Conservation (phyloP, 1,139 yeast species). For the Yamadazyma triangularis region DNA sequence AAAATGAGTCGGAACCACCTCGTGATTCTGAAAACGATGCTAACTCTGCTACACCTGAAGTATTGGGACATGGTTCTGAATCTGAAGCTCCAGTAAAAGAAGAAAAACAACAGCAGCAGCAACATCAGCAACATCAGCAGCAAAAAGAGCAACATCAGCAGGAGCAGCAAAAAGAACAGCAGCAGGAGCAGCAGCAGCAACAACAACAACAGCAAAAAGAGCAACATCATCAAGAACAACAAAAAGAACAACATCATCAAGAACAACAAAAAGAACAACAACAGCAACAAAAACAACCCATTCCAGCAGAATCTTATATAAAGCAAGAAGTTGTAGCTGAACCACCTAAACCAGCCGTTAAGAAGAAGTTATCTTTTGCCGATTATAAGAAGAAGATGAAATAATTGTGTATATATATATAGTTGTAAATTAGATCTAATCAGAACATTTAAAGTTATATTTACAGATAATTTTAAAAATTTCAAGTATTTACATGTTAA, state of each 20-base stretch:
- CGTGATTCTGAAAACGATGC: conserved; percentile 1
- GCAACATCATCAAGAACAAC: too few relatives aligned
- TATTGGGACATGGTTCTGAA: too few relatives aligned
- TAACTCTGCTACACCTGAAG: conserved; percentile 2
- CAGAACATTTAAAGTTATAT: conserved; percentile 19
- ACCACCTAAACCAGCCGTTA: conserved; percentile 20
- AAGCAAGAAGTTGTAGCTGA: conserved; percentile 5
- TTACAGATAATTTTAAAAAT: conserved; percentile 18
- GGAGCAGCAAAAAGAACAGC: too few relatives aligned
- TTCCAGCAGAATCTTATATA: conserved; percentile 6
- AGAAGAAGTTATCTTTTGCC: conserved; percentile 76
- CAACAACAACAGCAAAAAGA: conserved; percentile 5
- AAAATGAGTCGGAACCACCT: too few relatives aligned
- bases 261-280: too few relatives aligned
- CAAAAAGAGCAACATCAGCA: too few relatives aligned
- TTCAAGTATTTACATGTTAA: conserved; percentile 62
- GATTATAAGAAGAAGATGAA: conserved; percentile 74
- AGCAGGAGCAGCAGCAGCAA: too few relatives aligned
- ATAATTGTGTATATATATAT: conserved; percentile 39
- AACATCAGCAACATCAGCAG: too few relatives aligned
- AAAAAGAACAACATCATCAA: too few relatives aligned
- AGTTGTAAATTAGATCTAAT: conserved; percentile 46
- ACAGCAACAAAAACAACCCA: too few relatives aligned
- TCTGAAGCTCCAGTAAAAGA: conserved; percentile 7
- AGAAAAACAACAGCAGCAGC: too few relatives aligned